Base-by-base conservation (phyloP, 2,329 filamentous ascomycete species). In the Verticillium klebahnii region DNA sequence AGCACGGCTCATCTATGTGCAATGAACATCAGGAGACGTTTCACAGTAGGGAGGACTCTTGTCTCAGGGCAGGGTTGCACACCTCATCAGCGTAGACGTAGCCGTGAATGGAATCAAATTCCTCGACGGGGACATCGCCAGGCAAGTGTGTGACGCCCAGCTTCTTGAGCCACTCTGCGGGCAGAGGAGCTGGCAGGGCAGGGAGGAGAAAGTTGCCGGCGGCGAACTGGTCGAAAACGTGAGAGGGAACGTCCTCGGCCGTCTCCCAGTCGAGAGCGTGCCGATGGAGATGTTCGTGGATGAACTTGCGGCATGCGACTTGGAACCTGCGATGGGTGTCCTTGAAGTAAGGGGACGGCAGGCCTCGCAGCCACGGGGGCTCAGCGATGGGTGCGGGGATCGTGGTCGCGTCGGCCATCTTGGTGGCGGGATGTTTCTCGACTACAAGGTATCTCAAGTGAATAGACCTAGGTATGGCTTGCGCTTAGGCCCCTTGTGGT, bases 301-400 rank as follows among this genome's bases (percentile, higher is more conserved):
- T 78, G 71, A 92, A 92, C 6, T 79, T 82, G 39, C 88, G 86
- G 70, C 87, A 88, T 65, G 83, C 84, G 71, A 86, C 85, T 71
- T 93, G 89, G 80, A 87, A 91, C 69, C 76, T 77, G 15, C 79
- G 77, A 71, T 92, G 89, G 4, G 86, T 85, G 3, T 83, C 79
- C 29, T 83, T 87, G 77, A 90, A 90, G 77, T 91, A 90, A 14
- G 89, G 86, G 0, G 87, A 90, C 0, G 89, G 90, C 2, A 91
- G 78, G 59, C 89, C 89, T 67, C 80, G 80, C 56, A 92, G 81
- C 76, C 88, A 92, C 1, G 89, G 83, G 1, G 90, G 90, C 68
- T 93, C 90, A 5, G 88, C 87, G 76, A 92, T 91, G 58, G 90
- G 90, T 11, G 56, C 56, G 17, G 36, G 34, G 31, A 90, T 58